Evolutionary conservation across 441 rosid species (phyloP).

Genomic region (Raphanus hybrid): DNA sequence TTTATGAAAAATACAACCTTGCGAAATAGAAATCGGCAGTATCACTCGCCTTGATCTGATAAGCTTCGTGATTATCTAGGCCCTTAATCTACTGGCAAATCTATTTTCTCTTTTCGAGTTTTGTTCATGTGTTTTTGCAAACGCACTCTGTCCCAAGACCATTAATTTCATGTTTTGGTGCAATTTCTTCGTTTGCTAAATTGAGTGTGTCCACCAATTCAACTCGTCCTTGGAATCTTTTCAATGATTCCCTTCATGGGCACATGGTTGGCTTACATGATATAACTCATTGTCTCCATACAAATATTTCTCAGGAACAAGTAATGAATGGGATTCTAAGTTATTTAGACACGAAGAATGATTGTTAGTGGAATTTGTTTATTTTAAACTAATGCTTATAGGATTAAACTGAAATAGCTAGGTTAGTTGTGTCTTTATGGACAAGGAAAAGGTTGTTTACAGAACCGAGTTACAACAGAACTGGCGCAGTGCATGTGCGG

Average conservation of each 20-base stretch:
- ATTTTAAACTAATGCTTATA: no score
- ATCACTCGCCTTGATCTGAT: conserved; percentile 47
- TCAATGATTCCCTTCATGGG: conserved; percentile 9
- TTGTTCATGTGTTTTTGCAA: conserved; percentile 18
- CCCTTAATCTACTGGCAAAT: conserved; percentile 44
- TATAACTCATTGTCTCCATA: not conserved
- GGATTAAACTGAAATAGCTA: no score
- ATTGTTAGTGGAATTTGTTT: no score
- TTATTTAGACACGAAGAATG: no score
- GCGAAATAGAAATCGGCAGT: conserved; percentile 32
- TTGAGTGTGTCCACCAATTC: conserved; percentile 2
- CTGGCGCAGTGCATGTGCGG: no score
- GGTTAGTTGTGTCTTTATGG: no score
- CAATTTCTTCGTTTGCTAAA: conserved; percentile 49
- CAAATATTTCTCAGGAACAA: not conserved
- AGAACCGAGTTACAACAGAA: no score
- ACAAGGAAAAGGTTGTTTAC: no score
- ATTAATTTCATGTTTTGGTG: conserved; percentile 36
- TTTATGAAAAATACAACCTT: conserved; percentile 16
- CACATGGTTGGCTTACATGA: conserved; percentile 17
- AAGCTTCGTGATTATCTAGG: conserved; percentile 32
- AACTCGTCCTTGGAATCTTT: conserved; percentile 18
- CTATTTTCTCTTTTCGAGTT: not conserved
- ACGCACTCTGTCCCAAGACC: conserved; percentile 49
- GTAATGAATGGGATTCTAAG: no score